A percentile compares a stretch with the other conserved stretches of the same genome.
Conservation (phyloP, 441 rosid species). For the Croton laevigatus region DNA sequence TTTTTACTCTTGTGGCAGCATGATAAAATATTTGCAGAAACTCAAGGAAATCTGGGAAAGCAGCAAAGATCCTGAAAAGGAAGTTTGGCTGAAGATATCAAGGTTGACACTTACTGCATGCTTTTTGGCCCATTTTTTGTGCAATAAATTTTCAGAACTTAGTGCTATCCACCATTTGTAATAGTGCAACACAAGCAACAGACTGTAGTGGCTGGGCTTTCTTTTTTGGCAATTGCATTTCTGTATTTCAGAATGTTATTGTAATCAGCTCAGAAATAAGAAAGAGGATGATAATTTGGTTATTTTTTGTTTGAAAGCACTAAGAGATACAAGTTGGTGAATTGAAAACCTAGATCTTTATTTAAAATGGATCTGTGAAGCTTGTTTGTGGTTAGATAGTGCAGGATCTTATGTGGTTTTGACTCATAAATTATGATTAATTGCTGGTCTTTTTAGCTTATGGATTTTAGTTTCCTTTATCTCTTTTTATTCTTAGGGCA, state of each 20-base stretch:
- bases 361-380: not conserved
- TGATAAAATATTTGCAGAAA: slow-evolving; percentile 61
- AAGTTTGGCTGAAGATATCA: slow-evolving; percentile 48
- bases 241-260: not conserved
- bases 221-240: not conserved
- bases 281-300: slow-evolving; percentile 12
- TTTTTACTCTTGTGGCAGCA: slow-evolving; percentile 52
- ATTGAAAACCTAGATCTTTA: not conserved
- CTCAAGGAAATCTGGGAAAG: slow-evolving; percentile 77
- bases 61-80: slow-evolving; percentile 68
- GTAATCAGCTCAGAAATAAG: not conserved
- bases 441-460: not conserved
- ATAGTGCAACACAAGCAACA: not conserved
- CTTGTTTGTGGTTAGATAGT: not conserved
- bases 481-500: not conserved
- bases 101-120: slow-evolving; percentile 45
- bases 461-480: not conserved
- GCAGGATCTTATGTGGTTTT: not conserved
- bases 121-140: slow-evolving; percentile 4
- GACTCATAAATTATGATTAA: slow-evolving; percentile 1
- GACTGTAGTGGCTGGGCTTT: not conserved
- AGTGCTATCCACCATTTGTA: slow-evolving; percentile 4
- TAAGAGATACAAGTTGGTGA: not conserved
- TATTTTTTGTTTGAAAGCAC: not conserved
- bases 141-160: slow-evolving; percentile 4